Percentiles rank a stretch among this genome's conserved stretches.
Conservation (phyloP, 106 monocot species). For the Dendrobium chrysotoxum region DNA sequence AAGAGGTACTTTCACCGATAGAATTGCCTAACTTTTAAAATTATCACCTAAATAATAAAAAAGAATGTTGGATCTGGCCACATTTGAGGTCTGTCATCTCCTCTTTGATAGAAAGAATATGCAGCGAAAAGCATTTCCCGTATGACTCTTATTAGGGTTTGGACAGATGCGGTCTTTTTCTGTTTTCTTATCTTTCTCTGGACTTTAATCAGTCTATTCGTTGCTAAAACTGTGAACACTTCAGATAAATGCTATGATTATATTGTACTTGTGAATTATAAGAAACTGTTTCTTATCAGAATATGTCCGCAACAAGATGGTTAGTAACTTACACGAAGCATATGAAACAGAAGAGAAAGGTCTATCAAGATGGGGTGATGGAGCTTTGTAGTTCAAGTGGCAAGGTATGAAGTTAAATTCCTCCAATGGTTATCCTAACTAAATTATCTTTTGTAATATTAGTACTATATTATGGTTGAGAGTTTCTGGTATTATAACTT, state of each 20-base stretch:
- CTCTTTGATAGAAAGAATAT: not conserved
- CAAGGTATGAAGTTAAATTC: constrained; percentile 23
- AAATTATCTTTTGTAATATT: not conserved
- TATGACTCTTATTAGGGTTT: not conserved
- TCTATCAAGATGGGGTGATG: constrained; percentile 44
- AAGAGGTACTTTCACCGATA: not conserved
- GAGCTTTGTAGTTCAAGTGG: constrained; percentile 21
- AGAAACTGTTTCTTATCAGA: not conserved
- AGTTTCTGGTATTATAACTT: no score
- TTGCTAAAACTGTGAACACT: not conserved
- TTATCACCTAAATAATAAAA: not conserved
- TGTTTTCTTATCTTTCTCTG: not conserved
- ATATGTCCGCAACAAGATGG: constrained; percentile 25
- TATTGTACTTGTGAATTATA: not conserved
- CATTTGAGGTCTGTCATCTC: not conserved
- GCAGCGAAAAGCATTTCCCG: not conserved
- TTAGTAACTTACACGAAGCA: constrained; percentile 47
- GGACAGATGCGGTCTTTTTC: not conserved
- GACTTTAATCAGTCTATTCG: not conserved
- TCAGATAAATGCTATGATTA: not conserved
- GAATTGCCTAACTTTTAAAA: not conserved
- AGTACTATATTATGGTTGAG: not conserved
- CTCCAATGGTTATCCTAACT: not conserved
- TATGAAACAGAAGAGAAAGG: constrained; percentile 49
- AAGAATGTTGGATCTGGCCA: not conserved